Evolutionary conservation across 345 rosid genomes (phyloP).

Genomic region (Microthlaspi erraticum): DNA sequence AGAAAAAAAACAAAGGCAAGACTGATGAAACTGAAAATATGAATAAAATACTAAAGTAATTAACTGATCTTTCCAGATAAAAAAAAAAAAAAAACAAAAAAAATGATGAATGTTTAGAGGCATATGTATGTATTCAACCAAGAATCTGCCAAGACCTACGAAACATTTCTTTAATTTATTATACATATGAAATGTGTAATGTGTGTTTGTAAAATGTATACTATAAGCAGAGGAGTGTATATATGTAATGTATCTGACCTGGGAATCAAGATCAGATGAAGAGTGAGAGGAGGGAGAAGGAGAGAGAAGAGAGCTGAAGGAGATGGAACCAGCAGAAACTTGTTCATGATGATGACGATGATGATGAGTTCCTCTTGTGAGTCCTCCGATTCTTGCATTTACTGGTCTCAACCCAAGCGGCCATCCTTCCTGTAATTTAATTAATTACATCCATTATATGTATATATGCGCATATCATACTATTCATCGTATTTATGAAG

Average conservation of each 20-base stretch:
- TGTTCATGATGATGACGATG: conserved; percentile 34
- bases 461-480: neutral
- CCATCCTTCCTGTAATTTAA: conserved; percentile 75
- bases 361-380: conserved; percentile 52
- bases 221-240: conserved; percentile 16
- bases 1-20: conserved; percentile 13
- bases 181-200: neutral
- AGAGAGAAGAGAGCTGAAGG: conserved; percentile 68
- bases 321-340: conserved; percentile 60
- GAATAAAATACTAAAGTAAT: neutral
- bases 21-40: neutral
- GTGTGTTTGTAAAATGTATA: neutral
- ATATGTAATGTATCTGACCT: conserved; percentile 51
- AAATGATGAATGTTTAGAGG: neutral
- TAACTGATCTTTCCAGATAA: neutral
- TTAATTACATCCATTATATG: conserved; percentile 15
- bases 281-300: conserved; percentile 60
- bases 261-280: conserved; percentile 78
- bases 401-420: conserved; percentile 79
- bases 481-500: conserved; percentile 7
- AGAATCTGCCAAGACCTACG: conserved; percentile 3
- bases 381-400: conserved; percentile 71
- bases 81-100: no score
- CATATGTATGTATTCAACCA: neutral
- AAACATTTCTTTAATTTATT: neutral